Base-by-base conservation (phyloP, 345 rosid species). In the Kernera saxatilis region DNA sequence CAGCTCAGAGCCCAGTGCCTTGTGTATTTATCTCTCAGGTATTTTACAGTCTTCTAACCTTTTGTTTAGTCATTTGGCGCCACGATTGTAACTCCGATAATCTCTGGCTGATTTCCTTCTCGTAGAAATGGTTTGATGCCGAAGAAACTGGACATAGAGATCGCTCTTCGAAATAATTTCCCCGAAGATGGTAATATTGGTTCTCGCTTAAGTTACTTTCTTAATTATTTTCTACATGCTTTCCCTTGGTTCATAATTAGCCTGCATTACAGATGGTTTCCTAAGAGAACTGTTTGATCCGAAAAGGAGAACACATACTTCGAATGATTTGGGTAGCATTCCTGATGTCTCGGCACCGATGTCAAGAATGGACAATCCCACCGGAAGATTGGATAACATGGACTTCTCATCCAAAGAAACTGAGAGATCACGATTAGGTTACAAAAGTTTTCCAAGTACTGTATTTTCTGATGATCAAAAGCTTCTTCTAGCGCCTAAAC, bases 1-100 rank as follows among this genome's bases (percentile, higher is more conserved):
- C 98, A 92, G 78, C 98, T 92, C 69, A 87, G 96, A 72, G 98
- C 98, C 39, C 98, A 92, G 75, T 92, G 98, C 82, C 94, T 92
- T 54, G 96, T 92, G n/a, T 89, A 88, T 79, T 76, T 92, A 77
- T 93, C 98, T 43, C 90, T 92, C 75, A 85, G 96, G 98, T 92
- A 72, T 29, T 45, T 45, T 58, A 39, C 44, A 57, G 29, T 40
- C 48, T 62, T 69, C 45, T 66, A 59, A 70, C 51, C 7, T 63
- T 23, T 49, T 67, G 69, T 30, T 40, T 69, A 61, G 59, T 55
- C 69, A 64, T 55, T 65, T 23, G 45, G 65, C 14, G 26, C 5
- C 1, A 23, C 19, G 35, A 13, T 19, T 59, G 10, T 23, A 27
- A 65, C 80, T 40, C 44, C 14, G 1, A 8, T 29, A 29, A 21